phyloP scores from a whole-genome alignment of 768 basidiomycete species.

The Boletus insuetus region DNA sequence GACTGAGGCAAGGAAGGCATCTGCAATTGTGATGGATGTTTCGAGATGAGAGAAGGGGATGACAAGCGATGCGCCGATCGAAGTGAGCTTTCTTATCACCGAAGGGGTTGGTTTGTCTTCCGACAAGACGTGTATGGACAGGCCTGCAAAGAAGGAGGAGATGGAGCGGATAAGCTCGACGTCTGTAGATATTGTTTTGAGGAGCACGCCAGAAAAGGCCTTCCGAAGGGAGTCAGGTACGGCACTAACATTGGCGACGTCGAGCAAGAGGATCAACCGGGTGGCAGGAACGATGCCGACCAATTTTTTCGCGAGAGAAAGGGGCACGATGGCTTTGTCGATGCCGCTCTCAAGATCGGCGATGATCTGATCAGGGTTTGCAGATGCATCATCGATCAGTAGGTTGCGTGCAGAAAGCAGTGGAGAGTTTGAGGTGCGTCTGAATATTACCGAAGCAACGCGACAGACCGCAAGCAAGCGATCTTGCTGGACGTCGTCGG shows the following conservation, averaged over 20 bases:
- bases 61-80: conserved; percentile 62
- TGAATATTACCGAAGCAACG: conserved; percentile 73
- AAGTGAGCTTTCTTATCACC: conserved; percentile 57
- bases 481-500: conserved; percentile 36
- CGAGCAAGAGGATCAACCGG: conserved; percentile 73
- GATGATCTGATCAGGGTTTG: conserved; percentile 54
- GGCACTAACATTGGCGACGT: conserved; percentile 68
- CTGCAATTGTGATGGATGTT: conserved; percentile 67
- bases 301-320: conserved; percentile 62
- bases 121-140: conserved; percentile 60
- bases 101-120: conserved; percentile 53
- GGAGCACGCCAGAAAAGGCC: conserved; percentile 74
- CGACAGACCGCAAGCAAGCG: conserved; percentile 63
- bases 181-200: conserved; percentile 72
- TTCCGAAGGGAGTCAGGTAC: conserved; percentile 72
- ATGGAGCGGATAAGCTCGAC: conserved; percentile 75
- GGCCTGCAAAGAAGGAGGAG: conserved; percentile 67
- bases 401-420: conserved; percentile 43
- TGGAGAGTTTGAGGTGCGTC: conserved; percentile 31
- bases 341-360: conserved; percentile 75
- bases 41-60: conserved; percentile 67
- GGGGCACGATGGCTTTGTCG: conserved; percentile 74
- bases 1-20: conserved; percentile 82
- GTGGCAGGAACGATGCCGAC: conserved; percentile 67
- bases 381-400: conserved; percentile 49